phyloP scores from a whole-genome alignment of 306 rosid genomes.

The Begonia fuchsioides region DNA sequence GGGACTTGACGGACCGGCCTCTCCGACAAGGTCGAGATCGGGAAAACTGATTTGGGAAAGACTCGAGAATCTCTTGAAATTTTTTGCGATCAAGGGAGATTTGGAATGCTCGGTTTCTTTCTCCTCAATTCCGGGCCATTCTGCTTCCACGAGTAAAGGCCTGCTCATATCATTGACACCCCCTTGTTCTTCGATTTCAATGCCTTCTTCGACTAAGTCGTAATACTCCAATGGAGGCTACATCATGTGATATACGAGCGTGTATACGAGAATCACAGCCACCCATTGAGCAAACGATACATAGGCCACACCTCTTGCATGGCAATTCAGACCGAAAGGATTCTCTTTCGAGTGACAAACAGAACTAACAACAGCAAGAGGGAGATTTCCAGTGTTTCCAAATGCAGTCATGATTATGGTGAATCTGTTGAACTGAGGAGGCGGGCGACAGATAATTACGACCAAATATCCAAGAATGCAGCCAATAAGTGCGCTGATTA shows the following conservation, averaged over 20 bases:
- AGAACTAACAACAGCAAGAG: constrained; percentile 64
- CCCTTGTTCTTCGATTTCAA: constrained; percentile 23
- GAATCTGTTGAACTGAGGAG: constrained; percentile 47
- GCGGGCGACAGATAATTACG: constrained; percentile 62
- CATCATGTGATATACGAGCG: constrained; percentile 93
- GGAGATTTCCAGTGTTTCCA: constrained; percentile 87
- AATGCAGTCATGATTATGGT: constrained; percentile 75
- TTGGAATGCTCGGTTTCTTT: constrained; percentile 79
- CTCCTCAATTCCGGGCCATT: constrained; percentile 94
- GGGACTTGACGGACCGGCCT: constrained; percentile 35
- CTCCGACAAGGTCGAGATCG: constrained; percentile 28
- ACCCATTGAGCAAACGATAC: constrained; percentile 84
- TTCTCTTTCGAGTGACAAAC: constrained; percentile 52
- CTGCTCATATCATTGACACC: constrained; percentile 36
- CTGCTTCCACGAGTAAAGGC: constrained; percentile 85
- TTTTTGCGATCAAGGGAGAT: constrained; percentile 58
- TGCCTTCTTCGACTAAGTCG: constrained; percentile 55
- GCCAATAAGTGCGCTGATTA: constrained; percentile 57
- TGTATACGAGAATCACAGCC: constrained; percentile 73
- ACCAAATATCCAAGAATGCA: constrained; percentile 53
- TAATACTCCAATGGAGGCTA: constrained; percentile 72
- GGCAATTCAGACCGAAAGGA: constrained; percentile 67
- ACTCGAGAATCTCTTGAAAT: constrained; percentile 39
- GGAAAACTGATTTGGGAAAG: constrained; percentile 30
- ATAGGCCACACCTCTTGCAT: constrained; percentile 73